phyloP scores from a whole-genome alignment of 1,284 basidiomycete genomes.

The Trametes pubescens region DNA sequence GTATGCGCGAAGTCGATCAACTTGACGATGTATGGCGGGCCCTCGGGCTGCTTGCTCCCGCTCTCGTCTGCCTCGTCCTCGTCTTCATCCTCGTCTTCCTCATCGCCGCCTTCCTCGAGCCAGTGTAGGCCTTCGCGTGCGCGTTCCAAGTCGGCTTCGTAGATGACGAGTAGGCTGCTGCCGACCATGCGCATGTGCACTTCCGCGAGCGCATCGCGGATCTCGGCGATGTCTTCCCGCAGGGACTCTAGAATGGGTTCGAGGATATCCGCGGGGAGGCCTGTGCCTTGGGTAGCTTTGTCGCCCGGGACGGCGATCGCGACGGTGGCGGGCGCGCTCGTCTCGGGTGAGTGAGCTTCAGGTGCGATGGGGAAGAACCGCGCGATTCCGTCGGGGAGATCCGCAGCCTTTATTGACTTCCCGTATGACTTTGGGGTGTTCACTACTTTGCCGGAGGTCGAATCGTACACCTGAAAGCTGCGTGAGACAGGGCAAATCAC shows the following conservation, averaged over 20 bases:
- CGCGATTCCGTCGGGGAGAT: constrained; percentile 78
- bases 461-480: constrained; percentile 73
- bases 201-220: constrained; percentile 59
- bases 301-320: constrained; percentile 1
- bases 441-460: constrained; percentile 59
- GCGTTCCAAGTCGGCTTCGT: constrained; percentile 73
- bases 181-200: constrained; percentile 87
- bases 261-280: constrained; percentile 65
- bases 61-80: constrained; percentile 43
- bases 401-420: constrained; percentile 71
- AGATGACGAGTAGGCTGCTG: constrained; percentile 82
- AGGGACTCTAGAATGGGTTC: constrained; percentile 69
- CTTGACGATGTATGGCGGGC: constrained; percentile 71
- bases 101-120: constrained; percentile 44
- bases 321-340: neutral
- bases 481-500: neutral
- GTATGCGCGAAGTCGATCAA: constrained; percentile 97
- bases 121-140: constrained; percentile 50
- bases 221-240: constrained; percentile 61
- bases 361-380: constrained; percentile 77
- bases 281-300: constrained; percentile 37
- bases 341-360: constrained; percentile 20
- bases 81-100: constrained; percentile 44
- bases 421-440: constrained; percentile 84
- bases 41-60: constrained; percentile 45